These are phyloP conservation scores for Coemansia sp. DNA, from an alignment of 192 early-diverging fungal genomes.

Conservation along the genomic window DNA sequence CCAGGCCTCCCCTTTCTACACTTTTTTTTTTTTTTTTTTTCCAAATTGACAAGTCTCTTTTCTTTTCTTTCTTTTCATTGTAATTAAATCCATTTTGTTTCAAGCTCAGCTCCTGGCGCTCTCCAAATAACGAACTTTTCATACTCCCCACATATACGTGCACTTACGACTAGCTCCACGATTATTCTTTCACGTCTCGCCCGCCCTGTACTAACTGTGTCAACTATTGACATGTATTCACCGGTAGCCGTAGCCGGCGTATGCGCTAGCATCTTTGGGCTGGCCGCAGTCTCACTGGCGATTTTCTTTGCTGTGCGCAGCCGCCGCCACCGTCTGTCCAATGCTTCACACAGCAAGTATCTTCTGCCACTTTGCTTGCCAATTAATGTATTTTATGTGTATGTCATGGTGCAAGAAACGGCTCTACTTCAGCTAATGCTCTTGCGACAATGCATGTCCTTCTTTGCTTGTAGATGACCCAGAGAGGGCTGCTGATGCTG, in stretches of 20 bases:
- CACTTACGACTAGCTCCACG: background rate
- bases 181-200: background rate
- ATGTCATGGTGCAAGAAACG: background rate
- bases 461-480: constrained; percentile 4
- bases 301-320: constrained; percentile 10
- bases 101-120: background rate
- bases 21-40: background rate
- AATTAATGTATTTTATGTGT: background rate
- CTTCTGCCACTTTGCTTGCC: background rate
- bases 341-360: constrained; percentile 22
- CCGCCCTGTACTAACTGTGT: background rate
- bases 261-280: constrained; percentile 20
- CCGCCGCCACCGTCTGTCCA: constrained; percentile 19
- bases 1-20: too few relatives aligned
- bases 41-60: background rate
- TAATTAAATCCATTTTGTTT: background rate
- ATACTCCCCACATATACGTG: background rate
- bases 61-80: background rate
- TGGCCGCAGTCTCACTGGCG: constrained; percentile 9
- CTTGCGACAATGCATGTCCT: background rate
- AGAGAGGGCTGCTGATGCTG: background rate
- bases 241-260: constrained; percentile 14
- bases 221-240: constrained; percentile 14
- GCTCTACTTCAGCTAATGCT: background rate
- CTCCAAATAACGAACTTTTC: background rate